Evolutionary conservation across 2,329 filamentous ascomycete genomes (phyloP).

Genomic region (Calonectria multiphialidica): DNA sequence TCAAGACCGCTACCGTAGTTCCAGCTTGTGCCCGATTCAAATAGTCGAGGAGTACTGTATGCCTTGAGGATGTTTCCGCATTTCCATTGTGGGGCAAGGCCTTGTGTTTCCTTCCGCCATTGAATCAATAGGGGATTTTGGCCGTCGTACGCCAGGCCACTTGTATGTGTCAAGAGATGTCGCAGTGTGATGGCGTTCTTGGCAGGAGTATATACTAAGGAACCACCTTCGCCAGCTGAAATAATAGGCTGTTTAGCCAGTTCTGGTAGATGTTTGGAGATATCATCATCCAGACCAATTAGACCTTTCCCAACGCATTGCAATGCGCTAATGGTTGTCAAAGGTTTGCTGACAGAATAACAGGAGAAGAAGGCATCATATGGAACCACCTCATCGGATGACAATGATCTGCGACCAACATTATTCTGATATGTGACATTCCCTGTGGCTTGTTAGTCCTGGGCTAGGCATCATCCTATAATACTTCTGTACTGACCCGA

Average conservation of each 20-base stretch:
- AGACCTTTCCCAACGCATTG: constrained; percentile 11
- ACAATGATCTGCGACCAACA: neutral
- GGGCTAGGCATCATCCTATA: no score
- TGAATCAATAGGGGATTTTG: neutral
- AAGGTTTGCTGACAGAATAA: constrained; percentile 4
- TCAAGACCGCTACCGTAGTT: constrained; percentile 6
- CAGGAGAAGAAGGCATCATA: constrained; percentile 6
- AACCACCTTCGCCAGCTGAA: neutral
- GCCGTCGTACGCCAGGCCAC: constrained; percentile 5
- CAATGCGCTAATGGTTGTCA: constrained; percentile 7
- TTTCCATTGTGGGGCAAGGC: neutral
- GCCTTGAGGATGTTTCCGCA: constrained; percentile 4
- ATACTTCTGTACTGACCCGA: neutral
- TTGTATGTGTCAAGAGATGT: constrained; percentile 11
- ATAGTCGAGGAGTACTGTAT: neutral
- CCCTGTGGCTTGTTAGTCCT: neutral
- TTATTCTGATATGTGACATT: neutral
- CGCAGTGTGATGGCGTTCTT: constrained; percentile 5
- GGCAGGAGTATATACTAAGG: neutral
- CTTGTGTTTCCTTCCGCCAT: constrained; percentile 1
- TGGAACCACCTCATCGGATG: neutral
- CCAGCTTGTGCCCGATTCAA: constrained; percentile 16
- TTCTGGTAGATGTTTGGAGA: constrained; percentile 1
- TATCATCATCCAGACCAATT: constrained; percentile 5
- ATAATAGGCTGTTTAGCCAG: constrained; percentile 7